Evolutionary conservation across 177 flowering plant species (phyloP).

Genomic region (Vitis hybrid): DNA sequence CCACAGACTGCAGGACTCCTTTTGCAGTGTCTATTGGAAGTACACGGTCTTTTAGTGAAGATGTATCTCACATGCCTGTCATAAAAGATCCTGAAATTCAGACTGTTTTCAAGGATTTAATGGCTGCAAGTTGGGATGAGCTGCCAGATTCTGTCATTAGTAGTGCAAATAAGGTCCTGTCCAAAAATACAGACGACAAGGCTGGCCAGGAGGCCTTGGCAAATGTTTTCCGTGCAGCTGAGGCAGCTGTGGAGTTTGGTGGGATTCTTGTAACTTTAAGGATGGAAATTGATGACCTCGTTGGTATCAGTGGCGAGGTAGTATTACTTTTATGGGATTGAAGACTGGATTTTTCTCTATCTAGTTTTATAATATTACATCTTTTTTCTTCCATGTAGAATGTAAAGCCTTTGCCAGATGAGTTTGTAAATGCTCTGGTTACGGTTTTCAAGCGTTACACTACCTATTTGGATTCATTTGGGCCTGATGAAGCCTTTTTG

Average conservation of each 20-base stretch:
- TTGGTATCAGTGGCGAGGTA: constrained; percentile 94
- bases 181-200: constrained; percentile 74
- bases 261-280: constrained; percentile 65
- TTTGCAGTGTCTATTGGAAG: constrained; percentile 44
- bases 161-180: constrained; percentile 59
- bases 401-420: constrained; percentile 63
- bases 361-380: background rate
- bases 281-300: constrained; percentile 82
- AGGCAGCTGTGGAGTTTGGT: constrained; percentile 78
- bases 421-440: constrained; percentile 44
- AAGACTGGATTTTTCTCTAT: background rate
- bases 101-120: constrained; percentile 68
- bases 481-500: constrained; percentile 76
- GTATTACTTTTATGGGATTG: background rate
- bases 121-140: constrained; percentile 85
- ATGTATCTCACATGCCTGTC: constrained; percentile 50
- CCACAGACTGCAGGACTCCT: constrained; percentile 36
- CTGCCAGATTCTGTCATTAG: constrained; percentile 53
- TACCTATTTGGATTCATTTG: constrained; percentile 79
- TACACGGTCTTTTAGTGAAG: constrained; percentile 58
- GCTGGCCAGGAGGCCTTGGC: constrained; percentile 63
- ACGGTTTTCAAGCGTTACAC: constrained; percentile 52
- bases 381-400: constrained; percentile 38
- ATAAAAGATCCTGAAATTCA: constrained; percentile 67
- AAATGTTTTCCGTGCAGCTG: constrained; percentile 87